These are phyloP conservation scores for Aspergillus wentii DNA, from an alignment of 495 filamentous ascomycete species.

Conservation along the genomic window DNA sequence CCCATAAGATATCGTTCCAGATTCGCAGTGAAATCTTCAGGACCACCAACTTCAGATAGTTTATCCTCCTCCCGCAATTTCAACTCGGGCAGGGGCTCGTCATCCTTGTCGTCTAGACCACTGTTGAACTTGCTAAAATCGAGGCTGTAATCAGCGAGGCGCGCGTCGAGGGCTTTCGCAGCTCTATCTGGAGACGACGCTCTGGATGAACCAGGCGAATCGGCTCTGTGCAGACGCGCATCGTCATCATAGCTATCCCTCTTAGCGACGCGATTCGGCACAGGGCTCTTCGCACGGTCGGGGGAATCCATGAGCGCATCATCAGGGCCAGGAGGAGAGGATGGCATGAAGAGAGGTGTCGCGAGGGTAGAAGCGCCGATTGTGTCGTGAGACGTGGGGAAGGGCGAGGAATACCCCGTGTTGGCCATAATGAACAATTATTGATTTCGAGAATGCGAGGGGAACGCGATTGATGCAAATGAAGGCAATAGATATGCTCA, in stretches of 20 bases:
- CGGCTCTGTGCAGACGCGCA: conserved; percentile 12
- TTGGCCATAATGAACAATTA: conserved; percentile 25
- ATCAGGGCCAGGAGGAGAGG: conserved; percentile 25
- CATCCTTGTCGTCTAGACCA: conserved; percentile 30
- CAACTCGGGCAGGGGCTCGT: conserved; percentile 21
- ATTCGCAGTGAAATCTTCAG: conserved; percentile 49
- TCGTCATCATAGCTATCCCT: conserved; percentile 7
- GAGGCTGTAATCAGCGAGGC: conserved; percentile 41
- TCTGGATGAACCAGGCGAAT: conserved; percentile 14
- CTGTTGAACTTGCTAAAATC: conserved; percentile 44
- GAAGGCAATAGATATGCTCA: no score
- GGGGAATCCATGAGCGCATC: conserved; percentile 17
- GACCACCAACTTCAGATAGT: conserved; percentile 44
- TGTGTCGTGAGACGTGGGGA: conserved; percentile 41
- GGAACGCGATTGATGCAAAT: background rate
- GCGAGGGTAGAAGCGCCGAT: conserved; percentile 40
- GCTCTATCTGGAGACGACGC: conserved; percentile 22
- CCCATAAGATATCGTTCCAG: conserved; percentile 46
- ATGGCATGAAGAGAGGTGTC: conserved; percentile 35
- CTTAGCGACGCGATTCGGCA: conserved; percentile 13
- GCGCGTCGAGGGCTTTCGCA: conserved; percentile 33
- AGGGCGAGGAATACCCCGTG: conserved; percentile 32
- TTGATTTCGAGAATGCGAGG: background rate
- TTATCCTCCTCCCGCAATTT: conserved; percentile 25
- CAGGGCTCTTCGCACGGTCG: conserved; percentile 18